A percentile compares a stretch with the other conserved stretches of the same genome.
Conservation (phyloP, 768 basidiomycete genomes). For the Kwoniella dejecticola region DNA sequence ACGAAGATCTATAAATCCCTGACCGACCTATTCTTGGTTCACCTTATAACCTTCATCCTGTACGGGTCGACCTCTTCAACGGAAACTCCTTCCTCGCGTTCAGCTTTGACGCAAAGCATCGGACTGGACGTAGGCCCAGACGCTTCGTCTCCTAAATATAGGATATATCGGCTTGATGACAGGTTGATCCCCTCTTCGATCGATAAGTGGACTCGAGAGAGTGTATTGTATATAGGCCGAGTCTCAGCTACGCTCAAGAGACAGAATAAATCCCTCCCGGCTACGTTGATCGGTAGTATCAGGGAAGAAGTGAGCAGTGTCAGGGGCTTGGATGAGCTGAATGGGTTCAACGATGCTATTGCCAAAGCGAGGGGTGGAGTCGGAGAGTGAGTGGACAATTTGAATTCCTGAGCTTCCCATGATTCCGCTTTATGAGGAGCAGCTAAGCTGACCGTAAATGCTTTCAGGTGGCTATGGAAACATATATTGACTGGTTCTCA, state of each 20-base stretch:
- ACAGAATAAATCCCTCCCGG: slow-evolving; percentile 74
- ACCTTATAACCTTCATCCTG: slow-evolving; percentile 77
- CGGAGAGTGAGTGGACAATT: slow-evolving; percentile 62
- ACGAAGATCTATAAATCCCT: slow-evolving; percentile 72
- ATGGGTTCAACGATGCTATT: slow-evolving; percentile 73
- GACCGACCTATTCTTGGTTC: slow-evolving; percentile 78
- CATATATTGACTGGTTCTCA: slow-evolving; percentile 82
- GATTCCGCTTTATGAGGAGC: neutral
- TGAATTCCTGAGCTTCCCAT: no score
- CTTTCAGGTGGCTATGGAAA: slow-evolving; percentile 75
- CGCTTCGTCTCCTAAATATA: slow-evolving; percentile 65
- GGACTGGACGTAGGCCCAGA: slow-evolving; percentile 58
- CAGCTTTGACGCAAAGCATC: slow-evolving; percentile 24
- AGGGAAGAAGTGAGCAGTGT: slow-evolving; percentile 68
- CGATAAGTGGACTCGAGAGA: slow-evolving; percentile 70
- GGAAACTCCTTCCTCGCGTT: neutral
- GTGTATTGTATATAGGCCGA: slow-evolving; percentile 81
- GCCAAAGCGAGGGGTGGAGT: slow-evolving; percentile 74
- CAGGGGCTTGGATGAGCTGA: slow-evolving; percentile 63
- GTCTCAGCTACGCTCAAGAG: slow-evolving; percentile 80
- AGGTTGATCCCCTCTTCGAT: slow-evolving; percentile 76
- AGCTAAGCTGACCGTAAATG: neutral
- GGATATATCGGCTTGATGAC: slow-evolving; percentile 63
- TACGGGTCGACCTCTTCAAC: slow-evolving; percentile 64
- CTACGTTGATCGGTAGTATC: slow-evolving; percentile 64